Evolutionary conservation across 2,329 filamentous ascomycete genomes (phyloP).

Genomic region (Aspergillus tamarii): DNA sequence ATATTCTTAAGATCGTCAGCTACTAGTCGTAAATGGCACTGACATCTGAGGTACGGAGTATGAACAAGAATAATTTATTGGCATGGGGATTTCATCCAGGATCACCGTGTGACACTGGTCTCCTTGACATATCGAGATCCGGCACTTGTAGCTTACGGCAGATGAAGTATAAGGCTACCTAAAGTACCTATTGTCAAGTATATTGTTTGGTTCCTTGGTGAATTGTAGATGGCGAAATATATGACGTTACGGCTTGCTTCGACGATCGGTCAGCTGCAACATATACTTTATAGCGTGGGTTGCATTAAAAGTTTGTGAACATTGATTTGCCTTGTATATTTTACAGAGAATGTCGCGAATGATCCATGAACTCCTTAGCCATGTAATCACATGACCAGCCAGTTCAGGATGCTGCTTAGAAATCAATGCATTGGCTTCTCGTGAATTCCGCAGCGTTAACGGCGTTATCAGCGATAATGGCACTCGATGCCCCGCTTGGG

Average conservation of each 20-base stretch:
- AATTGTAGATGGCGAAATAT: neutral
- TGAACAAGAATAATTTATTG: neutral
- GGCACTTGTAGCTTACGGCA: no score
- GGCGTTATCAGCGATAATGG: slow-evolving; percentile 22
- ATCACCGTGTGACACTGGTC: no score
- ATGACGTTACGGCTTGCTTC: neutral
- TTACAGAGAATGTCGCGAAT: neutral
- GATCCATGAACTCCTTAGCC: no score
- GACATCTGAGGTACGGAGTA: neutral
- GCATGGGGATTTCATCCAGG: neutral
- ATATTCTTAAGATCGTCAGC: neutral
- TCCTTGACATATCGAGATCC: no score
- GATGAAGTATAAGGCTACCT: neutral
- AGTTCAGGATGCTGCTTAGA: slow-evolving; percentile 23
- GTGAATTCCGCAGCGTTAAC: slow-evolving; percentile 8
- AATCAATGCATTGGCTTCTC: slow-evolving; percentile 16
- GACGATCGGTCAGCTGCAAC: neutral
- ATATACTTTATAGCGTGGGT: neutral
- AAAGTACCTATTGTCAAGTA: neutral
- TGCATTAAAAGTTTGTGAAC: neutral
- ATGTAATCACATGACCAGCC: slow-evolving; percentile 15
- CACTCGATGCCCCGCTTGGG: slow-evolving; percentile 20
- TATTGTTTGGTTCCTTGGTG: neutral
- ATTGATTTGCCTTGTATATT: neutral
- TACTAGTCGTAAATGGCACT: neutral